Conservation (phyloP, 179 eudicot species). For the Silene vulgaris region DNA sequence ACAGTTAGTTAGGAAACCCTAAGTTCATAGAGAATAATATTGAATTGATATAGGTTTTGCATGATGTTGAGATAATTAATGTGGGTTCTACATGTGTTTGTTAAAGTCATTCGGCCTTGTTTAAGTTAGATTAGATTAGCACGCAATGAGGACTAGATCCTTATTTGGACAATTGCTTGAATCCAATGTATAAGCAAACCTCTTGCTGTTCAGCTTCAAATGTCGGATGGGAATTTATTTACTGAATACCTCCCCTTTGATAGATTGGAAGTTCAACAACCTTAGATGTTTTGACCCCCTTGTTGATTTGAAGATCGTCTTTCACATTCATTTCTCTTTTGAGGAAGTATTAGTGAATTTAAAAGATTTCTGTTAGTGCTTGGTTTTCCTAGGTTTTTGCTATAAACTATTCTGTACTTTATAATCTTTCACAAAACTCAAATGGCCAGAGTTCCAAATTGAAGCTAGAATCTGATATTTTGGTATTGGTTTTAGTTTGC, state of each 20-base stretch:
- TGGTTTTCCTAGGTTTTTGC: background rate
- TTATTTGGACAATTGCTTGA: no score
- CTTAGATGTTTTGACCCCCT: background rate
- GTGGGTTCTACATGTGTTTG: no score
- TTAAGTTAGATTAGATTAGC: background rate
- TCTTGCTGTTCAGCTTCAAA: no score
- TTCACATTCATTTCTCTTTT: background rate
- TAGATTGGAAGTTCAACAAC: background rate
- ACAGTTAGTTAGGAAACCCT: background rate
- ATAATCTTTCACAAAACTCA: background rate
- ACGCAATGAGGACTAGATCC: background rate
- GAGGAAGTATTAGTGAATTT: background rate
- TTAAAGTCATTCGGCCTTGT: no score
- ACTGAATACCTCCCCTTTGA: background rate
- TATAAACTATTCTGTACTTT: background rate
- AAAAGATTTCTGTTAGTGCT: background rate
- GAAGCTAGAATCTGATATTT: background rate
- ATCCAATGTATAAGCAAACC: no score
- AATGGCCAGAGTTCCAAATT: background rate
- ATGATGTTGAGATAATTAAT: background rate
- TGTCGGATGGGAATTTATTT: background rate
- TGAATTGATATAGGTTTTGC: background rate
- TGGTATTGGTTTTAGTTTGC: background rate
- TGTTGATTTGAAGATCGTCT: background rate
- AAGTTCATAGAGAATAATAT: background rate